These are phyloP conservation scores for Metschnikowia drakensbergensis DNA, from an alignment of 805 yeast genomes.

Conservation along the genomic window DNA sequence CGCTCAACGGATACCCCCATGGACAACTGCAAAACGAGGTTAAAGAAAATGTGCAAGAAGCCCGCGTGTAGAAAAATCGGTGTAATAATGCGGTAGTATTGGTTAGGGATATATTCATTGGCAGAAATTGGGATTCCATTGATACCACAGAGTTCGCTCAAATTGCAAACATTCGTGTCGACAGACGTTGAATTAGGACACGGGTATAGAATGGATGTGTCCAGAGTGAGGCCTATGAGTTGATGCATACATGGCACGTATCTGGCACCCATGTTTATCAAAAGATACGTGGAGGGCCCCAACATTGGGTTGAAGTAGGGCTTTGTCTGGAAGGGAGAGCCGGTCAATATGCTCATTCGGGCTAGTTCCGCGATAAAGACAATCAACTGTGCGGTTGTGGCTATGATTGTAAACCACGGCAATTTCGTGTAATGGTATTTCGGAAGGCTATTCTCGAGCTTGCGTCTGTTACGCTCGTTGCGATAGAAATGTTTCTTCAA, in stretches of 20 bases:
- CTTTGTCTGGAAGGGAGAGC: conserved; percentile 60
- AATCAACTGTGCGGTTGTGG: conserved; percentile 44
- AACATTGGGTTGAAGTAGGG: conserved; percentile 78
- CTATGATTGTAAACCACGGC: conserved; percentile 40
- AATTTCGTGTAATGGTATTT: conserved; percentile 25
- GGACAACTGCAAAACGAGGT: conserved; percentile 55
- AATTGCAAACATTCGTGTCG: conserved; percentile 52
- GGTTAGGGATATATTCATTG: conserved; percentile 46
- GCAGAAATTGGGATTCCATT: conserved; percentile 39
- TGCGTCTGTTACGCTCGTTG: conserved; percentile 16
- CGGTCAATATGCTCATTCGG: conserved; percentile 55
- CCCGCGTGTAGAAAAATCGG: conserved; percentile 77
- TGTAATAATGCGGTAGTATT: conserved; percentile 67
- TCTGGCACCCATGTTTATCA: conserved; percentile 67
- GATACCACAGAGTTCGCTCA: conserved; percentile 60
- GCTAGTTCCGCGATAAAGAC: conserved; percentile 63
- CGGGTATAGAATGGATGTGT: conserved; percentile 47
- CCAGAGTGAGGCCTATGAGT: conserved; percentile 48
- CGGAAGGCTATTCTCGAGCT: conserved; percentile 16
- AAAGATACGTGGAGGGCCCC: conserved; percentile 66
- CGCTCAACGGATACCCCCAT: conserved; percentile 59
- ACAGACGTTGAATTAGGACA: conserved; percentile 63
- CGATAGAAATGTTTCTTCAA: not conserved
- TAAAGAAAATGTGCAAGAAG: conserved; percentile 61
- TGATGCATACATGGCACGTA: conserved; percentile 67